Conservation (phyloP, 257 asterid genomes). For the Voacanga thouarsii region DNA sequence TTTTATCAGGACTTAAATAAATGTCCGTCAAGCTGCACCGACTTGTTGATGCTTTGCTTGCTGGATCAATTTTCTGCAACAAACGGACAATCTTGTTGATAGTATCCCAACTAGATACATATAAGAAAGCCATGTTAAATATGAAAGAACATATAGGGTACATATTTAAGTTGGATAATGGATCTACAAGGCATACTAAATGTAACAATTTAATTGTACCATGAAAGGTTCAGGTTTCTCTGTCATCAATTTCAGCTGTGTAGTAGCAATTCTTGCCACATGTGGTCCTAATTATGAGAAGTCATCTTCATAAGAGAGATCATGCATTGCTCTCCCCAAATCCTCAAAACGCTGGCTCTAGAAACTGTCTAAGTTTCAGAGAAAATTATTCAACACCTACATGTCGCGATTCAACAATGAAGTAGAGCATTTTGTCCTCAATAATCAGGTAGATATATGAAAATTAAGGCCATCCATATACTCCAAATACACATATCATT, state of each 20-base stretch:
- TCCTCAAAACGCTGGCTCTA: slow-evolving; percentile 29
- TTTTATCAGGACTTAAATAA: slow-evolving; percentile 3
- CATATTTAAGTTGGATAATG: no score
- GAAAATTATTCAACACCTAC: background rate
- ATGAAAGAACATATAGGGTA: background rate
- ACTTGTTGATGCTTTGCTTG: slow-evolving; percentile 21
- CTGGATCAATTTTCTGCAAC: slow-evolving; percentile 26
- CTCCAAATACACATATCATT: no score
- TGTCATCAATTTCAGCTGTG: no score
- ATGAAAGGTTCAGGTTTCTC: no score
- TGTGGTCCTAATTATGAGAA: no score
- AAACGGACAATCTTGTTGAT: slow-evolving; percentile 9
- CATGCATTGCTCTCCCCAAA: slow-evolving; percentile 26
- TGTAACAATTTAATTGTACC: no score
- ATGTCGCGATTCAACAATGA: background rate
- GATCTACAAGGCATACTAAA: no score
- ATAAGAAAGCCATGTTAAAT: background rate
- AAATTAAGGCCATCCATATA: background rate
- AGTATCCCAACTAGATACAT: slow-evolving; percentile 2
- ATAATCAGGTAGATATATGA: background rate
- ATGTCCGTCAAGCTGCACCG: slow-evolving; percentile 7
- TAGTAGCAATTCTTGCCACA: no score
- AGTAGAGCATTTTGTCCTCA: no score
- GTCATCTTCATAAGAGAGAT: slow-evolving; percentile 28
- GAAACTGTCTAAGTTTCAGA: slow-evolving; percentile 27